Percentiles rank a stretch among this genome's conserved stretches.
Evolutionary conservation across 2,329 filamentous ascomycete genomes (phyloP).

Genomic region (Monosporascus sp.): DNA sequence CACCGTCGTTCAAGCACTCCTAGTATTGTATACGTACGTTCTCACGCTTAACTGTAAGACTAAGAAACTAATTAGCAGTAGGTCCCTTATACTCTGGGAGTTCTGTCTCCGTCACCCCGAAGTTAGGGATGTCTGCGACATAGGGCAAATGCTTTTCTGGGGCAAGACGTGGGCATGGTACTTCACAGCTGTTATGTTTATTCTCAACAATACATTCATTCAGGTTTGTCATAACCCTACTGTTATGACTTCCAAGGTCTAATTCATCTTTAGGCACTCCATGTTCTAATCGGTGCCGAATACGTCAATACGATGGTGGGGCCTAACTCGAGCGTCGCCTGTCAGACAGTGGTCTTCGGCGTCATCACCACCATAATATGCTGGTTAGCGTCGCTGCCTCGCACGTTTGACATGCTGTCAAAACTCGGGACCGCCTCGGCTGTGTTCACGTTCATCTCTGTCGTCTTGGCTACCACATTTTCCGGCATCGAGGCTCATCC

Average conservation of each 20-base stretch:
- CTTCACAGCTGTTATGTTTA: constrained; percentile 75
- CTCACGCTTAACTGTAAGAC: constrained; percentile 30
- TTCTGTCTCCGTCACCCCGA: constrained; percentile 90
- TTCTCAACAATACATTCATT: constrained; percentile 92
- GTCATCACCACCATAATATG: constrained; percentile 70
- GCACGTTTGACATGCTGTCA: constrained; percentile 77
- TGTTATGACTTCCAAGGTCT: constrained; percentile 6
- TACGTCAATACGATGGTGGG: constrained; percentile 86
- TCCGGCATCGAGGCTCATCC: constrained; percentile 71
- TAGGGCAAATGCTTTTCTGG: constrained; percentile 94
- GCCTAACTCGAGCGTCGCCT: constrained; percentile 50
- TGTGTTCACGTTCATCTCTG: constrained; percentile 84
- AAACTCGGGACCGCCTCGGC: constrained; percentile 76
- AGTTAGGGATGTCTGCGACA: constrained; percentile 86
- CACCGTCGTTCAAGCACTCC: constrained; percentile 68
- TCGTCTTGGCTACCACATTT: constrained; percentile 78
- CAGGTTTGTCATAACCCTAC: constrained; percentile 43
- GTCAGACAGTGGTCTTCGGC: constrained; percentile 76
- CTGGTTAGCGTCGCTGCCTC: constrained; percentile 73
- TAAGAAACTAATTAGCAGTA: constrained; percentile 5
- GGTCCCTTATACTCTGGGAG: constrained; percentile 42
- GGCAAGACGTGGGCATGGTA: constrained; percentile 69
- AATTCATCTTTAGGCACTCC: constrained; percentile 53
- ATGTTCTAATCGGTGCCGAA: constrained; percentile 78
- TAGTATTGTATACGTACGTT: constrained; percentile 80